A percentile compares a stretch with the other conserved stretches of the same genome.
phyloP scores from a whole-genome alignment of 495 filamentous ascomycete genomes.

The Hypoxylon fragiforme region DNA sequence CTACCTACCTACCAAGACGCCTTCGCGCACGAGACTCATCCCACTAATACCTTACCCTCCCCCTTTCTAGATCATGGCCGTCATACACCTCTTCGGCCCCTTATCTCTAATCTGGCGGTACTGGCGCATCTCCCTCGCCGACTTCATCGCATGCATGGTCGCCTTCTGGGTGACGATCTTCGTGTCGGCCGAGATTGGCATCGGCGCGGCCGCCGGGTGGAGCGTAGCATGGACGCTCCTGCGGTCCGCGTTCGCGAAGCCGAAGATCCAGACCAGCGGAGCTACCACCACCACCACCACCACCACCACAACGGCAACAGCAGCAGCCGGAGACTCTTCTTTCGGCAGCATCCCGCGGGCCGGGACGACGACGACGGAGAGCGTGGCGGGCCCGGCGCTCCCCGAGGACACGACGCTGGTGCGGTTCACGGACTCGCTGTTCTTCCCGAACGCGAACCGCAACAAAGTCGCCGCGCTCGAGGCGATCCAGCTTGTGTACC shows the following conservation, averaged over 20 bases:
- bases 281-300: slow-evolving; percentile 7
- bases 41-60: neutral
- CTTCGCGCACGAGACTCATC: neutral
- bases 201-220: slow-evolving; percentile 51
- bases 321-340: too few relatives aligned
- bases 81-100: slow-evolving; percentile 48
- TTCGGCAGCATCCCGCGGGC: neutral
- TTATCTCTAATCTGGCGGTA: slow-evolving; percentile 48
- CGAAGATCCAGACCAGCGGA: slow-evolving; percentile 27
- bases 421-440: slow-evolving; percentile 47
- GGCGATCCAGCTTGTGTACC: slow-evolving; percentile 43
- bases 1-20: neutral
- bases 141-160: slow-evolving; percentile 54
- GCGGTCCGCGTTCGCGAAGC: slow-evolving; percentile 46
- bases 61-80: slow-evolving; percentile 43
- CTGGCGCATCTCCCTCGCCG: slow-evolving; percentile 53
- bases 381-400: slow-evolving; percentile 23
- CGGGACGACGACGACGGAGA: slow-evolving; percentile 27
- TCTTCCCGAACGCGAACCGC: slow-evolving; percentile 55
- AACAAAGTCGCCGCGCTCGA: slow-evolving; percentile 46
- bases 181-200: slow-evolving; percentile 52
- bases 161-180: slow-evolving; percentile 55
- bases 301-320: slow-evolving; percentile 8
- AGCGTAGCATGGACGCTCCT: slow-evolving; percentile 51
- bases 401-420: slow-evolving; percentile 47